Base-by-base conservation (phyloP, 2,329 filamentous ascomycete genomes). In the Hypocrella siamensis region DNA sequence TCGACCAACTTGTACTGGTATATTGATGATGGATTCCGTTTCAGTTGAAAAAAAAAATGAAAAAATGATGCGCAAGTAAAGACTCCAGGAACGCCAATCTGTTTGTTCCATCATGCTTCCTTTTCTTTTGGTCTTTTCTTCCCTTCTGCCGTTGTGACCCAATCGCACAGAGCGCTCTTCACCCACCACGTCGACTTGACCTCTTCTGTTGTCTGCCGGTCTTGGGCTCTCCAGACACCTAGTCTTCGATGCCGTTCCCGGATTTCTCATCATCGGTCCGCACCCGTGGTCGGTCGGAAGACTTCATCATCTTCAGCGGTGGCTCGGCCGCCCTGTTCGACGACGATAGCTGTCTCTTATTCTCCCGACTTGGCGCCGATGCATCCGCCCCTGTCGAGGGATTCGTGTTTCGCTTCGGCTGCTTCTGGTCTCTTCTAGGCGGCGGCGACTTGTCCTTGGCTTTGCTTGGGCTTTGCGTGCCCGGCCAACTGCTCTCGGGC, bases 241-340 rank as follows among this genome's bases (percentile, higher is more conserved):
- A 58, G 38, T 60, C 53, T 16, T 56, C 45, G 33, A 59, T 59
- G 4, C 55, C 57, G 32, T 58, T 57, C 55, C 56, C 59, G 7
- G 57, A 57, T 39, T 54, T 56, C 35, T 59, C 54, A 28, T 55
- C 53, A n/a, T 58, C 54, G 11, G 48, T 49, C 11, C 17, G n/a
- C n/a, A 38, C 31, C 31, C 28, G 39, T 26, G 31, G 34, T 12
- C 26, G 18, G 10, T 15, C 28, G 12, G 21, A 14, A 10, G 19
- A 4, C 17, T 32, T 35, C 16, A 24, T 17, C 19, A 42, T 41
- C 39, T 56, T 57, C 18, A 49, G 47, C 9, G 48, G 43, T 2
- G 43, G 43, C 10, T 45, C 44, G 14, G 41, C 25, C 4, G 35
- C 36, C 6, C 46, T 36, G 4, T 37, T 40, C 4, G 47, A 46